phyloP scores from a whole-genome alignment of 352 stramenopile species.

The Phytophthora fragariaefolia region DNA sequence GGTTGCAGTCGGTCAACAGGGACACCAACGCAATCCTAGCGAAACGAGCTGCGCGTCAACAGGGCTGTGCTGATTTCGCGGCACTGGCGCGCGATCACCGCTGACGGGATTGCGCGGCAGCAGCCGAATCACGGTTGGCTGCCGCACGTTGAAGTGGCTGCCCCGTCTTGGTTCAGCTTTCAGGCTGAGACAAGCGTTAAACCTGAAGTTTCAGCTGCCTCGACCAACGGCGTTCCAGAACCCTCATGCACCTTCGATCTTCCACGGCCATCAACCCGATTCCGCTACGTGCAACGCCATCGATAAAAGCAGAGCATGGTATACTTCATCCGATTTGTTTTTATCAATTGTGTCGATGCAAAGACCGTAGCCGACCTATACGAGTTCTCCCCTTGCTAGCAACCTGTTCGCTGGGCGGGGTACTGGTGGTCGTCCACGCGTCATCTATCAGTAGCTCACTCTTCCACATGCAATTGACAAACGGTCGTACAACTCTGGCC shows the following conservation, averaged over 20 bases:
- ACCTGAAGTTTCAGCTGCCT: not conserved
- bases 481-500: slow-evolving; percentile 26
- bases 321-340: not conserved
- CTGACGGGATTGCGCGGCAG: slow-evolving; percentile 16
- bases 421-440: not conserved
- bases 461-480: slow-evolving; percentile 33
- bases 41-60: slow-evolving; percentile 26
- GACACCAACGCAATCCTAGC: slow-evolving; percentile 5
- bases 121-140: slow-evolving; percentile 1
- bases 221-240: not conserved
- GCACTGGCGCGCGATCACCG: slow-evolving; percentile 19
- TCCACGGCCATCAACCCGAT: too few species aligned
- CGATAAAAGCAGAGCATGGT: not conserved
- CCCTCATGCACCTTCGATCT: not conserved
- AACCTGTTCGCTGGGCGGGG: not conserved
- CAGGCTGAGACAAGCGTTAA: slow-evolving; percentile 16
- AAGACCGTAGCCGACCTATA: too few species aligned
- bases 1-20: too few species aligned
- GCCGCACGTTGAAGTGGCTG: slow-evolving; percentile 24
- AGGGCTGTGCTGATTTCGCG: slow-evolving; percentile 24
- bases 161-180: slow-evolving; percentile 23
- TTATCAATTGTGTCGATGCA: not conserved
- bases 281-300: not conserved
- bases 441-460: slow-evolving; percentile 10
- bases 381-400: too few species aligned